Base-by-base conservation (phyloP, 148 eudicot genomes). In the Fagopyrum tataricum region DNA sequence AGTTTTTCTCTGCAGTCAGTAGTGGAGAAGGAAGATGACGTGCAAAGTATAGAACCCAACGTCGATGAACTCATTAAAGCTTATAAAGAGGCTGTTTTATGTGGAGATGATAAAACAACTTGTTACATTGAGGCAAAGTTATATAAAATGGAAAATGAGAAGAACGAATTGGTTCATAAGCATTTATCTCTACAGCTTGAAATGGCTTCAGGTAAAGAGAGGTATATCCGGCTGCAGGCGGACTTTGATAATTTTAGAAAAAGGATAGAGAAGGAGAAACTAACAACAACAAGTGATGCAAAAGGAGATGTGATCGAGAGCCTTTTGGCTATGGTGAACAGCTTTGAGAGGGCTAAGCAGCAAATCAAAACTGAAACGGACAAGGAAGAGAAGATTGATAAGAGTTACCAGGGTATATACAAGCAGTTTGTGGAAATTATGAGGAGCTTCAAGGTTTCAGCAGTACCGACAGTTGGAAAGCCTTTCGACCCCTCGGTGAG, bases 401-500 rank as follows among this genome's bases (percentile, higher is more conserved):
- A 93, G 51, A 91, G 98, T 79, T 95, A 91, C 76, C 98, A 91
- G 81, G 98, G 98, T 11, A 91, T 95, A 56, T 95, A 95, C 76
- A 95, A 95, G 87, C 97, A 91, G 76, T 90, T 95, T 82, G 97
- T 95, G n/a, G 98, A 95, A 76, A 85, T 87, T 44, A 87, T 91
- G 97, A 87, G 87, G 81, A 89, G 93, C 76, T 87, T 95, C 79
- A 82, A 75, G 5, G 96, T 95, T 46, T 77, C 93, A 74, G 88
- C 77, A 49, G 82, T 95, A 41, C 85, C 90, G 40, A 88, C 97
- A 7, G 90, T 91, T 44, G 97, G 98, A 74, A 95, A 88, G 86
- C 93, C 93, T 68, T 95, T 95, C 78, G 97, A 95, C 88, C 97
- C 98, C 59, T 69, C 82, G 4, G 98, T 95, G 84, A 87, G 96